A percentile compares a stretch with the other conserved stretches of the same genome.
phyloP scores from a whole-genome alignment of 1,139 yeast genomes.

The Suhomyces ambrosiae region DNA sequence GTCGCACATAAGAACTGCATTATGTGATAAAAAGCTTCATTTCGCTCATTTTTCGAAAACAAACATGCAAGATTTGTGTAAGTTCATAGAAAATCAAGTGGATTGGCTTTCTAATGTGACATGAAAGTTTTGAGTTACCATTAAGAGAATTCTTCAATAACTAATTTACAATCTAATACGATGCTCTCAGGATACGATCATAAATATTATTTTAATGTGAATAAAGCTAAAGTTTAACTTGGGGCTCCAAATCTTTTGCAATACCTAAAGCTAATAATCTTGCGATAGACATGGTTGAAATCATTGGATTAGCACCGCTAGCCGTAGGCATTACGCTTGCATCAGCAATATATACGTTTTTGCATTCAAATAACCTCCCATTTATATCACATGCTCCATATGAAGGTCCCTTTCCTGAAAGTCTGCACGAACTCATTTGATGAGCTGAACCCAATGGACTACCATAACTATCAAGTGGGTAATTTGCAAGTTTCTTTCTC shows the following conservation, averaged over 20 bases:
- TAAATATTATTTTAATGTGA: not conserved
- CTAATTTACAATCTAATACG: not conserved
- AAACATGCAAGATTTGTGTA: slow-evolving; percentile 29
- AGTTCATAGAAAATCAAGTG: slow-evolving; percentile 33
- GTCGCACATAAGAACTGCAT: slow-evolving; percentile 29
- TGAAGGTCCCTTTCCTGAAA: slow-evolving; percentile 51
- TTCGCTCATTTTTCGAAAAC: slow-evolving; percentile 31
- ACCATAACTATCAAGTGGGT: slow-evolving; percentile 32
- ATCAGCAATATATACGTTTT: slow-evolving; percentile 58
- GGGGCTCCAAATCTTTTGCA: slow-evolving; percentile 36
- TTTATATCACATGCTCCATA: slow-evolving; percentile 52
- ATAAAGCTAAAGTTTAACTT: slow-evolving; percentile 28
- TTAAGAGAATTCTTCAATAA: not conserved
- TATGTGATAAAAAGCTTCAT: slow-evolving; percentile 30
- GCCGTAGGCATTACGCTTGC: slow-evolving; percentile 61
- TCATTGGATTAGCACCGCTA: slow-evolving; percentile 62
- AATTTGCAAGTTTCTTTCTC: slow-evolving; percentile 35
- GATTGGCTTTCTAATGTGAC: slow-evolving; percentile 22
- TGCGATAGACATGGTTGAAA: slow-evolving; percentile 45
- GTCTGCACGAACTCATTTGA: slow-evolving; percentile 62
- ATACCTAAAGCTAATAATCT: slow-evolving; percentile 40
- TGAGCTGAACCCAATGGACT: slow-evolving; percentile 56
- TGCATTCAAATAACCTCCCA: slow-evolving; percentile 56
- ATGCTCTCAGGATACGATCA: too few species aligned
- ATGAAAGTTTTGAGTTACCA: too few species aligned